A percentile compares a stretch with the other conserved stretches of the same genome.
Conservation (phyloP, 768 basidiomycete genomes). For the Suillus weaverae region DNA sequence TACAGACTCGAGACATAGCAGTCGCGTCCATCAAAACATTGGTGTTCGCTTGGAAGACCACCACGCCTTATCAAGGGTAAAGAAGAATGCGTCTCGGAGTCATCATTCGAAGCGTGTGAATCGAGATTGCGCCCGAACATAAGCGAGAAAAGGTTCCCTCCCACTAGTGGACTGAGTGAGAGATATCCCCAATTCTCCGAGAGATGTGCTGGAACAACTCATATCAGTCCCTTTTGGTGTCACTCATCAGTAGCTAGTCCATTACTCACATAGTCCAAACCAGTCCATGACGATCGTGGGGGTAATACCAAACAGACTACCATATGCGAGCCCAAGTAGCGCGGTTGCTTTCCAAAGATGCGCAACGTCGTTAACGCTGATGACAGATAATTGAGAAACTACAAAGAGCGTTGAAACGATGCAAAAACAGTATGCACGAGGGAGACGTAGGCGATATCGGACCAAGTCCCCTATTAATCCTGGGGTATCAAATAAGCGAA, state of each 20-base stretch:
- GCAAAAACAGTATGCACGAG: constrained; percentile 69
- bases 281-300: constrained; percentile 83
- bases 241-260: not conserved
- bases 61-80: constrained; percentile 7
- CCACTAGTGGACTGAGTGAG: constrained; percentile 70
- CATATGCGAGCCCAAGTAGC: constrained; percentile 54
- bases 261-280: constrained; percentile 78
- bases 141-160: constrained; percentile 83
- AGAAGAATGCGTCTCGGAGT: not conserved
- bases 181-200: constrained; percentile 88
- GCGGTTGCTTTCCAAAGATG: constrained; percentile 58
- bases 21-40: constrained; percentile 55
- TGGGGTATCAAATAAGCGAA: constrained; percentile 21
- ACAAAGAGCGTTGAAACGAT: constrained; percentile 69
- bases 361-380: constrained; percentile 53
- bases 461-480: constrained; percentile 70
- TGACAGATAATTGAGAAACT: constrained; percentile 65
- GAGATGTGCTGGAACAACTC: constrained; percentile 52
- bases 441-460: constrained; percentile 55
- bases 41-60: constrained; percentile 34
- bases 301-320: constrained; percentile 68
- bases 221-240: not conserved
- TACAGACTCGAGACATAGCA: constrained; percentile 64
- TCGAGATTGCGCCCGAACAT: constrained; percentile 83
- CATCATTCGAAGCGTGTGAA: constrained; percentile 47